Conservation (phyloP, 768 basidiomycete species). For the Tephrocybe sp. region DNA sequence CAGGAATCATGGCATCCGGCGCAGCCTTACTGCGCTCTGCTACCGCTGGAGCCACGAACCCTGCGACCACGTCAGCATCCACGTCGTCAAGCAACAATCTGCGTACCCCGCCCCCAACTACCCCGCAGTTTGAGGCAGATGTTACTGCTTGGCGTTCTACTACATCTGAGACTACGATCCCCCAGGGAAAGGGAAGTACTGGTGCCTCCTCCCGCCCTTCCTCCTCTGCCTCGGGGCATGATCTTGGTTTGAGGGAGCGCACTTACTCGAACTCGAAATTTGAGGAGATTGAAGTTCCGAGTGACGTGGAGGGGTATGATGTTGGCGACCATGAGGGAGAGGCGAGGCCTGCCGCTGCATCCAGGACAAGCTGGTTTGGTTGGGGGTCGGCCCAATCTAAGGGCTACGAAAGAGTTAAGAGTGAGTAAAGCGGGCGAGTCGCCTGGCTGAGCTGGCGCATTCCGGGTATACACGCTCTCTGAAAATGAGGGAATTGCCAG, state of each 20-base stretch:
- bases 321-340: constrained; percentile 28
- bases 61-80: neutral
- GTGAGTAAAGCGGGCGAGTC: neutral
- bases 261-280: constrained; percentile 41
- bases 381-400: constrained; percentile 20
- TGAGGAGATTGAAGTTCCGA: constrained; percentile 71
- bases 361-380: constrained; percentile 50
- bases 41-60: constrained; percentile 18
- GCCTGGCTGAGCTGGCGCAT: no score
- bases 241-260: constrained; percentile 39
- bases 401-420: neutral
- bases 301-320: constrained; percentile 67
- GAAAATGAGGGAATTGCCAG: constrained; percentile 40
- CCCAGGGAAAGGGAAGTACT: constrained; percentile 6
- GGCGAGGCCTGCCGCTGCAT: constrained; percentile 22
- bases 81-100: neutral
- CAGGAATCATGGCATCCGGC: constrained; percentile 65
- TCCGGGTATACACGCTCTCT: constrained; percentile 36
- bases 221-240: constrained; percentile 20
- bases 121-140: constrained; percentile 51
- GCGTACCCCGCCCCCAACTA: constrained; percentile 4
- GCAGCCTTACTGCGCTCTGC: constrained; percentile 58
- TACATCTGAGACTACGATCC: constrained; percentile 24
- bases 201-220: constrained; percentile 32
- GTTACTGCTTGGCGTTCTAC: constrained; percentile 43